A percentile compares a stretch with the other conserved stretches of the same genome.
These are phyloP conservation scores for Eudorina sp. DNA, from an alignment of 139 green algal species.

Conservation along the genomic window DNA sequence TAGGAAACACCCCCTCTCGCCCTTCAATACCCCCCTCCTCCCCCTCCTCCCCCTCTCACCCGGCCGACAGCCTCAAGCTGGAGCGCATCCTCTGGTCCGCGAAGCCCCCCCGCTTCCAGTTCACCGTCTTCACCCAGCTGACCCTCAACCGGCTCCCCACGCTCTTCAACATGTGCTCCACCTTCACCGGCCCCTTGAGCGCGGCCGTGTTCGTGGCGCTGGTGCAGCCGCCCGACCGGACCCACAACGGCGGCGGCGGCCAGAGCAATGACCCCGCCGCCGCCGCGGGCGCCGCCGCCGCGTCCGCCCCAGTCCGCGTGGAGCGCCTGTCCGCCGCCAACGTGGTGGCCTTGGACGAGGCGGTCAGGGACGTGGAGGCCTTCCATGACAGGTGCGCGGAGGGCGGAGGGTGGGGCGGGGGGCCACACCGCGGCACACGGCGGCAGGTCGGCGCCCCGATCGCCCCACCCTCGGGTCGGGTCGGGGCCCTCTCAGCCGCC, in stretches of 20 bases:
- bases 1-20: no score
- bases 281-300: no score
- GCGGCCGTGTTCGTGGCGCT: conserved; percentile 55
- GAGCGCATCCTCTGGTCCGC: conserved; percentile 42
- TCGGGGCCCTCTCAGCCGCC: no score
- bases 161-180: conserved; percentile 58
- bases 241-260: no score
- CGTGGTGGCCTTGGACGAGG: neutral
- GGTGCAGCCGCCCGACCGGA: conserved; percentile 33
- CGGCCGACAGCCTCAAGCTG: conserved; percentile 47
- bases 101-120: conserved; percentile 15
- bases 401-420: no score
- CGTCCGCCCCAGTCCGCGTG: no score
- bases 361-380: neutral
- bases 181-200: conserved; percentile 52
- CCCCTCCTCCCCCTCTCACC: neutral
- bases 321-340: neutral
- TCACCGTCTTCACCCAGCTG: conserved; percentile 63
- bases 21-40: neutral
- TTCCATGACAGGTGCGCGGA: neutral
- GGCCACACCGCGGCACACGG: no score
- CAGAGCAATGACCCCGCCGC: no score
- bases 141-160: conserved; percentile 55
- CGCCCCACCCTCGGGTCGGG: no score
- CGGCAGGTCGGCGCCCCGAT: no score